Percentiles rank a stretch among this genome's conserved stretches.
These are phyloP conservation scores for Penstemon barbatus DNA, from an alignment of 257 asterid species.

Conservation along the genomic window DNA sequence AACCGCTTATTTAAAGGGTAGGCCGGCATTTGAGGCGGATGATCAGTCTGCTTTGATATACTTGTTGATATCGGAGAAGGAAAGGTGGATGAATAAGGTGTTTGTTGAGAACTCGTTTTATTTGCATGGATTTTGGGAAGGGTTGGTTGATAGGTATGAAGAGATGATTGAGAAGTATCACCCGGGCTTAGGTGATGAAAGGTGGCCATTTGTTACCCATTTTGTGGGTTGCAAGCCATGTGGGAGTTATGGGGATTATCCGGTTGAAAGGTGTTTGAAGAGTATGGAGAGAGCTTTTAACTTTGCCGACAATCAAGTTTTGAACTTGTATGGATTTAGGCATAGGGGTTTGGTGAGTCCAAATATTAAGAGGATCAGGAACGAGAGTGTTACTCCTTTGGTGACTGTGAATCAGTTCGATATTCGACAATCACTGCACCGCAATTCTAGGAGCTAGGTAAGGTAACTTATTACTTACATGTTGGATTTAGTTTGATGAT, in stretches of 20 bases:
- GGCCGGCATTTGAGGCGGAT: conserved; percentile 11
- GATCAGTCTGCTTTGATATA: conserved; percentile 24
- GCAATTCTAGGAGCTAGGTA: too few species aligned
- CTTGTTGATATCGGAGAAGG: conserved; percentile 27
- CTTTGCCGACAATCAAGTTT: conserved; percentile 51
- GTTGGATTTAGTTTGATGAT: too few species aligned
- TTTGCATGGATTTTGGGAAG: conserved; percentile 38
- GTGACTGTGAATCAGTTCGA: conserved; percentile 1
- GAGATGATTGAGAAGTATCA: conserved; percentile 24
- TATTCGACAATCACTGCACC: neutral
- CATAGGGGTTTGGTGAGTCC: conserved; percentile 25
- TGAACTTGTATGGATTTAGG: conserved; percentile 35
- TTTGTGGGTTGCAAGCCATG: conserved; percentile 48
- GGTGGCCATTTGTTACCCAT: conserved; percentile 41
- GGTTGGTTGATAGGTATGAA: conserved; percentile 13
- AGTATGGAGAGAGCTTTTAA: conserved; percentile 44
- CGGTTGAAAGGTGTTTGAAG: conserved; percentile 33
- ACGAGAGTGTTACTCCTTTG: conserved; percentile 33
- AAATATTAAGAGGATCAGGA: conserved; percentile 4
- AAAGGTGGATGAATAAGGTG: conserved; percentile 33
- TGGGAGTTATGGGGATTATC: conserved; percentile 31
- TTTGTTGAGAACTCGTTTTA: conserved; percentile 34
- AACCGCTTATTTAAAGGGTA: conserved; percentile 28
- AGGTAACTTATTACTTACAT: too few species aligned
- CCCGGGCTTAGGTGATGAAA: conserved; percentile 23